Evolutionary conservation across 805 yeast species (phyloP).

Genomic region (Pichia manshurica): DNA sequence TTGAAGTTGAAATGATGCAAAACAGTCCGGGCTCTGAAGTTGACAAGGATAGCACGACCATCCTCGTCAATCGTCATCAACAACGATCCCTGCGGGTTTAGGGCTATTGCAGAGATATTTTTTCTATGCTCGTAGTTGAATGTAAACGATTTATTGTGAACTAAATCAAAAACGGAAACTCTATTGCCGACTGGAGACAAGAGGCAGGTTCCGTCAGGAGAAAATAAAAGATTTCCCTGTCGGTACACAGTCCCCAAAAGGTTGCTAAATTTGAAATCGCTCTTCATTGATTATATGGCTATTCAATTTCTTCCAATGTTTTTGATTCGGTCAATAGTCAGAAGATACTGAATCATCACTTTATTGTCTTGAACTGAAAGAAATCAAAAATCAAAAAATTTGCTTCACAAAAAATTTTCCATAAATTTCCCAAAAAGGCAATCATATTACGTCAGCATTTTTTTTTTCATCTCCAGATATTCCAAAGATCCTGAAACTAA

Average conservation of each 20-base stretch:
- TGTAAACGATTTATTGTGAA: slow-evolving; percentile 80
- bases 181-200: slow-evolving; percentile 94
- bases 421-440: background rate
- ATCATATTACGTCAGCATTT: background rate
- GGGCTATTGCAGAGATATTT: slow-evolving; percentile 70
- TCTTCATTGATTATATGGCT: slow-evolving; percentile 47
- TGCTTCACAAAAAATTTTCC: slow-evolving; percentile 2
- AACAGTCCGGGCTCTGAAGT: slow-evolving; percentile 75
- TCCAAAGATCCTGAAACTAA: too few species aligned
- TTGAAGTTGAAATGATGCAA: slow-evolving; percentile 92
- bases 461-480: too few species aligned
- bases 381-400: slow-evolving; percentile 1
- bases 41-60: slow-evolving; percentile 89
- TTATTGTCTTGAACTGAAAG: too few species aligned
- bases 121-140: slow-evolving; percentile 90
- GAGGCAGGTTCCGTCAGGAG: slow-evolving; percentile 78
- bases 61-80: slow-evolving; percentile 80
- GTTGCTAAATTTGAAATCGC: slow-evolving; percentile 86
- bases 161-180: slow-evolving; percentile 80
- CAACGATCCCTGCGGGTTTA: slow-evolving; percentile 77
- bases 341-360: too few species aligned
- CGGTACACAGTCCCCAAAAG: slow-evolving; percentile 91
- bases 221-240: slow-evolving; percentile 82
- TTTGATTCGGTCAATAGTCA: too few species aligned
- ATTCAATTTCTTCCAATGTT: too few species aligned